Evolutionary conservation across 352 stramenopile species (phyloP).

Genomic region (Phytophthora palmivora): DNA sequence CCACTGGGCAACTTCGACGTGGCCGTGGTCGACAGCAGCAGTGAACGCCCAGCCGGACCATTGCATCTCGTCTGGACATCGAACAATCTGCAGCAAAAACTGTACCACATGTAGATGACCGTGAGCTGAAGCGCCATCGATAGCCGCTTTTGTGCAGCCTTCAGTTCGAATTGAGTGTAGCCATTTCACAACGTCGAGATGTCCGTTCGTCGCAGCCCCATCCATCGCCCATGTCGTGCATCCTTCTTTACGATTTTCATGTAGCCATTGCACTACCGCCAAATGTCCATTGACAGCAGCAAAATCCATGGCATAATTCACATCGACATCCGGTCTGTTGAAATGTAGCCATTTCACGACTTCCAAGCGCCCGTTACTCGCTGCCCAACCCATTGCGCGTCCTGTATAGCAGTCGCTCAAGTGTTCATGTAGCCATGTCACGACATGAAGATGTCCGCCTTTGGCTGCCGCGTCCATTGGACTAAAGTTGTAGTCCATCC

Average conservation of each 20-base stretch:
- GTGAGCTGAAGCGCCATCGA: constrained; percentile 30
- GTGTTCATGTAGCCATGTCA: constrained; percentile 34
- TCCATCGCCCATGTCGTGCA: constrained; percentile 37
- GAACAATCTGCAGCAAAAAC: constrained; percentile 24
- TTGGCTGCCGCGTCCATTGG: constrained; percentile 39
- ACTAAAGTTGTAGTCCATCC: constrained; percentile 35
- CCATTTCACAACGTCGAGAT: constrained; percentile 37
- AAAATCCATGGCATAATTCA: constrained; percentile 30
- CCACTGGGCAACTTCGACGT: constrained; percentile 17
- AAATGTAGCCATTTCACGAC: constrained; percentile 35
- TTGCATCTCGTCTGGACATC: constrained; percentile 12
- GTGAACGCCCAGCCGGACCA: constrained; percentile 26
- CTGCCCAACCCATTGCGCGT: constrained; percentile 33
- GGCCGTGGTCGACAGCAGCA: constrained; percentile 12
- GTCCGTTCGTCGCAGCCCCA: constrained; percentile 27
- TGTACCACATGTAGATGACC: constrained; percentile 28
- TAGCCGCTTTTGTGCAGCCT: constrained; percentile 31
- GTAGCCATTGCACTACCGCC: constrained; percentile 27
- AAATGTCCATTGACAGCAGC: constrained; percentile 28
- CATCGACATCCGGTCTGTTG: constrained; percentile 21
- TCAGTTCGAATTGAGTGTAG: constrained; percentile 23
- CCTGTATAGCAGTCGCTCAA: constrained; percentile 9
- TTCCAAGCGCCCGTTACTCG: constrained; percentile 26
- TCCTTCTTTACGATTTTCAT: constrained; percentile 18
- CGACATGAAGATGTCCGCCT: constrained; percentile 14